Evolutionary conservation across 495 filamentous ascomycete species (phyloP), one percentile per base, ranked within the genome.

Genomic region (Aspergillus haitiensis): DNA sequence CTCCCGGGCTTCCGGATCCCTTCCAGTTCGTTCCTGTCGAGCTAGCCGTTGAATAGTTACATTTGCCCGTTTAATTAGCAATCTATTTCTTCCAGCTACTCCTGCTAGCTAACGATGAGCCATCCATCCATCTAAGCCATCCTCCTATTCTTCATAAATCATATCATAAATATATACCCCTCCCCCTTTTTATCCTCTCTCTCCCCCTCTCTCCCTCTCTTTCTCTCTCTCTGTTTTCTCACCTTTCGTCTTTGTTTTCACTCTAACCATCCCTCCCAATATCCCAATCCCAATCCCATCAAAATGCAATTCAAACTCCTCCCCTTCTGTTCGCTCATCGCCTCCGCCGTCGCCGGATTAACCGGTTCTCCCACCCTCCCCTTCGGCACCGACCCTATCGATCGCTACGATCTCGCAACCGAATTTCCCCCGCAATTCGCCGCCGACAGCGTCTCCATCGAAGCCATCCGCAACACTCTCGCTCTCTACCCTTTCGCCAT

Each of bases 401-500:
- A n/a, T 16, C 27, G 40, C 16, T 6, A 42, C 52, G 37, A 21
- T 16, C 52, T 54, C 35, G 36, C 52, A 8, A 54, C 52, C 52
- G 16, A 21, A 15, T 54, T 54, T 18, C 35, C 52, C 11, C 52
- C 52, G 16, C 33, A 35, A 4, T n/a, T 42, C 52, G 7, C 35
- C 0, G 35, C 21, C 15, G 52, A 54, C 37, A 10, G 15, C n/a
- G 27, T 42, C 36, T 21, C 45, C 18, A 59, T 62, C 16, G 63
- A 63, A 27, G 62, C 63, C 12, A 74, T 74, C 52, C 63, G 63
- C 46, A 60, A 72, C 16, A 73, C 67, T 13, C 64, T 73, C n/a
- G 63, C 70, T 0, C 58, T 67, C 15, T 72, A 73, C 55, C 67
- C 71, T 4, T 64, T 74, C 45, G 67, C 69, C 5, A 63, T 74